phyloP scores from a whole-genome alignment of 495 filamentous ascomycete genomes.

The Aspergillus nidulans region DNA sequence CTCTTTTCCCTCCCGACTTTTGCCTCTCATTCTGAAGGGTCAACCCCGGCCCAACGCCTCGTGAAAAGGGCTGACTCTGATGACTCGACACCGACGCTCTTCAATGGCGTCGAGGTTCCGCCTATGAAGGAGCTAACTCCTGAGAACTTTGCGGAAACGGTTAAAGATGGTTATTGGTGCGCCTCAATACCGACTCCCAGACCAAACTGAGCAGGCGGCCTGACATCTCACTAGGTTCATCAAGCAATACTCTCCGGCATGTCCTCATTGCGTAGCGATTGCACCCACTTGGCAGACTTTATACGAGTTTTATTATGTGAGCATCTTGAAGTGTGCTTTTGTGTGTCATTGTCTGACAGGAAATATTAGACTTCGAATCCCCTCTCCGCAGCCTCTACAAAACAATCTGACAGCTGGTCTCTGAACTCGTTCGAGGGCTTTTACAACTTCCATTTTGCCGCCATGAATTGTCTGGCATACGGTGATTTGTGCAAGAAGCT shows the following conservation, averaged over 20 bases:
- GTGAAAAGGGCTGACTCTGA: conserved; percentile 24
- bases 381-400: conserved; percentile 38
- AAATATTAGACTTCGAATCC: conserved; percentile 73
- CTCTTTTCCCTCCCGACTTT: conserved; percentile 36
- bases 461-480: conserved; percentile 77
- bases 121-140: conserved; percentile 61
- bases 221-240: conserved; percentile 54
- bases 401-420: conserved; percentile 44
- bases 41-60: conserved; percentile 18
- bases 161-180: conserved; percentile 63
- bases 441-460: conserved; percentile 87
- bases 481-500: conserved; percentile 67
- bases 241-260: conserved; percentile 73
- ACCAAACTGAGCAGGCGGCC: not conserved
- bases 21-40: conserved; percentile 27
- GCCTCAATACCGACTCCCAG: conserved; percentile 4
- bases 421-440: conserved; percentile 62
- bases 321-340: conserved; percentile 10
- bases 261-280: conserved; percentile 72
- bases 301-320: conserved; percentile 87
- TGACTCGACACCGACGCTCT: conserved; percentile 48
- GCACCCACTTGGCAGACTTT: conserved; percentile 88
- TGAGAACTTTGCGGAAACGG: conserved; percentile 50
- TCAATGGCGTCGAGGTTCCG: conserved; percentile 78
- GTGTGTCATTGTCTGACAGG: conserved; percentile 17